These are phyloP conservation scores for Clonostachys sp. DNA, from an alignment of 2,329 filamentous ascomycete genomes.

Conservation along the genomic window DNA sequence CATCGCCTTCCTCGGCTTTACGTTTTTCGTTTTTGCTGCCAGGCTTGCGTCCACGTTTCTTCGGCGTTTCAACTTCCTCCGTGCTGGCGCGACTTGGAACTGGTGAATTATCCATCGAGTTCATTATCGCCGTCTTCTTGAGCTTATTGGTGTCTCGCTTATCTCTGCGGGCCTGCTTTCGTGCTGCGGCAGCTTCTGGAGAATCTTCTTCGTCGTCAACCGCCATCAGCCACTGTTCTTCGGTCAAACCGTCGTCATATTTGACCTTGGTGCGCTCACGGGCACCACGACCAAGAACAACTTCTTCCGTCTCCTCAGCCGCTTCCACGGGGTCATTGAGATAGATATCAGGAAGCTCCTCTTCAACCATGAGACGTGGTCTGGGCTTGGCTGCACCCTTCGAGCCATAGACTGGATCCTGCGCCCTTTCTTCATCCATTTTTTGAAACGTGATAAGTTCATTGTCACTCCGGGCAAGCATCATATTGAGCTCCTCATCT, in stretches of 20 bases:
- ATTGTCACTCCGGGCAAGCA: conserved; percentile 82
- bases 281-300: conserved; percentile 77
- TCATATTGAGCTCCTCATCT: conserved; percentile 92
- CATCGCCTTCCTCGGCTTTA: conserved; percentile 76
- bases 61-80: conserved; percentile 70
- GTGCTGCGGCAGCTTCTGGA: conserved; percentile 86
- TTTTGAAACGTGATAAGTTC: conserved; percentile 76
- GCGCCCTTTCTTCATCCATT: conserved; percentile 72
- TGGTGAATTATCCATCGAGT: conserved; percentile 62
- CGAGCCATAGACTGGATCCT: conserved; percentile 67
- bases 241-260: conserved; percentile 95
- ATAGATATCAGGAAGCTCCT: conserved; percentile 91
- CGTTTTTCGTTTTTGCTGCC: conserved; percentile 75
- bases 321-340: conserved; percentile 74
- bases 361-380: conserved; percentile 80
- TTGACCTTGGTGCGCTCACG: conserved; percentile 91
- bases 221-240: conserved; percentile 98
- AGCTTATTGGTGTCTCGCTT: conserved; percentile 73
- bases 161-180: conserved; percentile 82
- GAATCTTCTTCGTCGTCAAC: conserved; percentile 95
- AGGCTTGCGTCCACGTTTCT: conserved; percentile 83
- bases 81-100: conserved; percentile 76
- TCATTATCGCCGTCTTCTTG: conserved; percentile 40
- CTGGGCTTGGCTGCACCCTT: conserved; percentile 51
- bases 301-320: conserved; percentile 73